Conservation (phyloP, 352 stramenopile genomes). For the Phytophthora sp. region DNA sequence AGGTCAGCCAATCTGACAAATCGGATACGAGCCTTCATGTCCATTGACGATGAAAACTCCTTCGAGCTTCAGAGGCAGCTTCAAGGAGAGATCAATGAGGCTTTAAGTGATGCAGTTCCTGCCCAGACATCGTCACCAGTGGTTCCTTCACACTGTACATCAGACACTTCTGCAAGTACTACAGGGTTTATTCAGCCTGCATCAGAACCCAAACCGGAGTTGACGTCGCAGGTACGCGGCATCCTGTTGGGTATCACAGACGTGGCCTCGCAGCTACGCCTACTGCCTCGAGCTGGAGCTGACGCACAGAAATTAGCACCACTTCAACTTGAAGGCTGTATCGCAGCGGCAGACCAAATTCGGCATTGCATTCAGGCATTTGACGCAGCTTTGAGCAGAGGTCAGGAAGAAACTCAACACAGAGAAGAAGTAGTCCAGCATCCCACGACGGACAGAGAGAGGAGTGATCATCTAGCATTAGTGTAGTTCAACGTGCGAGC, state of each 20-base stretch:
- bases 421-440: not conserved
- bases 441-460: too few relatives aligned
- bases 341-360: constrained; percentile 32
- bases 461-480: too few relatives aligned
- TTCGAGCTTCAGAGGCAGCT: constrained; percentile 21
- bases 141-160: not conserved
- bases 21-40: constrained; percentile 12
- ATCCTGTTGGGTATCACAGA: constrained; percentile 28
- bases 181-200: not conserved
- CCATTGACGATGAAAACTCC: constrained; percentile 21
- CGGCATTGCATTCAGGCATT: constrained; percentile 30
- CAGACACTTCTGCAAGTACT: not conserved
- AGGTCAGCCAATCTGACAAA: not conserved
- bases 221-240: constrained; percentile 13
- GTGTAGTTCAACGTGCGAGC: too few relatives aligned
- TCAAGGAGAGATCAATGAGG: constrained; percentile 25
- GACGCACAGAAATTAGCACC: constrained; percentile 2
- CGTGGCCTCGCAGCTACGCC: constrained; percentile 19
- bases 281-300: constrained; percentile 8
- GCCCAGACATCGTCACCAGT: not conserved
- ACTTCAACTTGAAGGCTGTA: constrained; percentile 23
- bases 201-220: not conserved
- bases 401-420: not conserved
- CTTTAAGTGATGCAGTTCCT: constrained; percentile 4
- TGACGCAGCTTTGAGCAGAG: constrained; percentile 7